phyloP scores from a whole-genome alignment of 352 stramenopile genomes.

The Aphanomyces astaci region DNA sequence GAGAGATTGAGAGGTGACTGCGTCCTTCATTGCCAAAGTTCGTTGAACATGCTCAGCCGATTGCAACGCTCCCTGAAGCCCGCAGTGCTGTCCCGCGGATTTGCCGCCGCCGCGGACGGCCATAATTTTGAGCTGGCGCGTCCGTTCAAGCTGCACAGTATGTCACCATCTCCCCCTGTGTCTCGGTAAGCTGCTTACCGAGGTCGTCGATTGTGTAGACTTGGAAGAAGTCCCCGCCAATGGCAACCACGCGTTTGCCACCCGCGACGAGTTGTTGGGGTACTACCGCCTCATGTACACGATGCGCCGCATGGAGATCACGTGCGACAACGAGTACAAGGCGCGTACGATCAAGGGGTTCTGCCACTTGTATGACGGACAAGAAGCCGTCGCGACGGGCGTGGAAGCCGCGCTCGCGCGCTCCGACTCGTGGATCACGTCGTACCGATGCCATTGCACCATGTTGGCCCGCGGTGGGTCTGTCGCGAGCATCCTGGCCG shows the following conservation, averaged over 20 bases:
- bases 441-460: slow-evolving; percentile 99
- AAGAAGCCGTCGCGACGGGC: slow-evolving; percentile 98
- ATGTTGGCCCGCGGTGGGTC: slow-evolving; percentile 91
- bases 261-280: slow-evolving; percentile 93
- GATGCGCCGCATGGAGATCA: slow-evolving; percentile 99
- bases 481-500: slow-evolving; percentile 90
- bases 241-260: slow-evolving; percentile 54
- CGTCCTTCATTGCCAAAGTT: slow-evolving; percentile 9
- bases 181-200: no score
- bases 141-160: slow-evolving; percentile 79
- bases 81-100: slow-evolving; percentile 32
- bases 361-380: slow-evolving; percentile 99
- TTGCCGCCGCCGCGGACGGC: slow-evolving; percentile 45
- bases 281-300: slow-evolving; percentile 99
- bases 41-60: slow-evolving; percentile 18
- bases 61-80: slow-evolving; percentile 10
- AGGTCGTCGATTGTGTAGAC: slow-evolving; percentile 33
- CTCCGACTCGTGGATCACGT: slow-evolving; percentile 98
- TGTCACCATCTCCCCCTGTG: no score
- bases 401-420: slow-evolving; percentile 92
- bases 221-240: slow-evolving; percentile 55
- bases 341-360: slow-evolving; percentile 97
- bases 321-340: slow-evolving; percentile 99
- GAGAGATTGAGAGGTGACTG: not conserved
- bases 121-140: slow-evolving; percentile 60